A percentile compares a stretch with the other conserved stretches of the same genome.
These are phyloP conservation scores for Euclidium syriacum DNA, from an alignment of 345 rosid species.

Conservation along the genomic window DNA sequence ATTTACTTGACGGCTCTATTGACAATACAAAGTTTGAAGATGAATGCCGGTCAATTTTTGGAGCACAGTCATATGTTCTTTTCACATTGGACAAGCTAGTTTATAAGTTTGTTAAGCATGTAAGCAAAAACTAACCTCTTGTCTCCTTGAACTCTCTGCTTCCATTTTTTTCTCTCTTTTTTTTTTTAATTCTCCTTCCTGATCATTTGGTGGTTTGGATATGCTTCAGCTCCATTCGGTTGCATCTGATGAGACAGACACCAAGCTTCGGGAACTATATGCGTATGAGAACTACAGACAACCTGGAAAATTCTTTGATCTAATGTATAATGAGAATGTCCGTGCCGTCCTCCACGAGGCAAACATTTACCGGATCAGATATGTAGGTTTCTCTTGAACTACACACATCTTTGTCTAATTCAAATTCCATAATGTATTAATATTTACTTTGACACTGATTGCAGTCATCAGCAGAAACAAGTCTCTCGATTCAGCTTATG, in stretches of 20 bases:
- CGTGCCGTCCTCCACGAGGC: conserved; percentile 82
- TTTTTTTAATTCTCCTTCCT: neutral
- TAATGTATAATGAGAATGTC: conserved; percentile 78
- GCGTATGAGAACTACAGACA: conserved; percentile 78
- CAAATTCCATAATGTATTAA: conserved; percentile 2
- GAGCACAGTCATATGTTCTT: conserved; percentile 88
- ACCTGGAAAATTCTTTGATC: conserved; percentile 59
- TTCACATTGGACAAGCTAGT: conserved; percentile 96
- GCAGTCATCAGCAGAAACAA: conserved; percentile 62
- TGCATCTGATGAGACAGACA: conserved; percentile 84
- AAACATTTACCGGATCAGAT: conserved; percentile 81
- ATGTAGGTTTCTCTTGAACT: conserved; percentile 50
- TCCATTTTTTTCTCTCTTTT: neutral
- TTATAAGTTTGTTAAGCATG: conserved; percentile 89
- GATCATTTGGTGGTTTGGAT: conserved; percentile 2
- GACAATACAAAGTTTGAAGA: conserved; percentile 95
- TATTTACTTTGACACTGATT: conserved; percentile 14
- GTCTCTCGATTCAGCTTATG: conserved; percentile 84
- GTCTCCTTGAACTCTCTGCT: neutral
- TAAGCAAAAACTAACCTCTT: conserved; percentile 25
- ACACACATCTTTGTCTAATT: neutral
- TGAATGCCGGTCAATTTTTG: conserved; percentile 90
- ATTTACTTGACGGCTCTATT: conserved; percentile 83
- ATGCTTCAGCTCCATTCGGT: conserved; percentile 75
- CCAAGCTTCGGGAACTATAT: conserved; percentile 78